phyloP scores from a whole-genome alignment of 352 stramenopile species.

The Sclerospora graminicola region DNA sequence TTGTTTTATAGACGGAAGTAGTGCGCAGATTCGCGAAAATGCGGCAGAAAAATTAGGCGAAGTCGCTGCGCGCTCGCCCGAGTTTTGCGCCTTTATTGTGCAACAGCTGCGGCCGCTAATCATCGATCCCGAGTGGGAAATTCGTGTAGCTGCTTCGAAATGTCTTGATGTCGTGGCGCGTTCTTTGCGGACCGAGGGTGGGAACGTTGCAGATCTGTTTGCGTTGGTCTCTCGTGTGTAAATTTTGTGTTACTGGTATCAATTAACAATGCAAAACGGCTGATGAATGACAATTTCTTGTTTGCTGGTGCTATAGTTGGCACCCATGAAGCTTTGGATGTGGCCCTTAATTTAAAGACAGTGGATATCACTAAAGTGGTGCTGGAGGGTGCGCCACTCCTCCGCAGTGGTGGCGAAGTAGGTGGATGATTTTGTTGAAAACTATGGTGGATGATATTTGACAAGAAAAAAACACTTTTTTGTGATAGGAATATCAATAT shows the following conservation, averaged over 20 bases:
- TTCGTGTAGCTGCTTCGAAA: slow-evolving; percentile 57
- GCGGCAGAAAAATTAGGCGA: slow-evolving; percentile 64
- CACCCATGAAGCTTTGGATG: slow-evolving; percentile 24
- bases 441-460: neutral
- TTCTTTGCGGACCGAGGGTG: slow-evolving; percentile 18
- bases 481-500: slow-evolving; percentile 64
- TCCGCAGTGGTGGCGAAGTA: slow-evolving; percentile 72
- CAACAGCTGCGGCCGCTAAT: slow-evolving; percentile 46
- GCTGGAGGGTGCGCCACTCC: slow-evolving; percentile 42
- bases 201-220: slow-evolving; percentile 30
- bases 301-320: slow-evolving; percentile 27
- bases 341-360: slow-evolving; percentile 36
- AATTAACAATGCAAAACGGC: neutral
- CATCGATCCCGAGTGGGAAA: slow-evolving; percentile 50
- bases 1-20: slow-evolving; percentile 46
- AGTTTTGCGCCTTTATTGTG: slow-evolving; percentile 43
- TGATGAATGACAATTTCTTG: neutral
- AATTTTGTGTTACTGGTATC: neutral
- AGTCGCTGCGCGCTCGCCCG: slow-evolving; percentile 33
- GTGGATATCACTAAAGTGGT: slow-evolving; percentile 55
- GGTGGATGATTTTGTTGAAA: neutral
- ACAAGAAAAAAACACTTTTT: neutral
- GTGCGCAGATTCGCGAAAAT: slow-evolving; percentile 49
- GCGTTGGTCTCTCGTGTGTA: slow-evolving; percentile 34
- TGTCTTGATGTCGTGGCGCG: slow-evolving; percentile 48